phyloP scores from a whole-genome alignment of 257 asterid genomes.

The Solanum etuberosum region DNA sequence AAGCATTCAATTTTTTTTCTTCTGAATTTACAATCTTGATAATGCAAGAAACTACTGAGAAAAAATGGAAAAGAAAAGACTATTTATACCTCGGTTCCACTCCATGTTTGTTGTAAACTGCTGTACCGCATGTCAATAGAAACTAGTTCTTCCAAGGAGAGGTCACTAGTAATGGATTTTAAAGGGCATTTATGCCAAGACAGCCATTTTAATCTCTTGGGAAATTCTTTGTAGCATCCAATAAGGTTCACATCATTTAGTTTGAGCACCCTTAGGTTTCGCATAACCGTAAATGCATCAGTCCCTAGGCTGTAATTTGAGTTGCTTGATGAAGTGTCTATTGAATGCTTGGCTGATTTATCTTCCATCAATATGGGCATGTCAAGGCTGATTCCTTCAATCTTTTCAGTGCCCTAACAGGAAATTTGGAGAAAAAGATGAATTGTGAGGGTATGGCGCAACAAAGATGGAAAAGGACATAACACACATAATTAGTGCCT shows the following conservation, averaged over 20 bases:
- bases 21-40: neutral
- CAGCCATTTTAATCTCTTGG: constrained; percentile 5
- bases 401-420: constrained; percentile 5
- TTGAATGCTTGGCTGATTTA: neutral
- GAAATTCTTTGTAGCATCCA: constrained; percentile 7
- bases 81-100: constrained; percentile 2
- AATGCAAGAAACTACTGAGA: neutral
- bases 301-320: neutral
- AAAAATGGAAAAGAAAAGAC: neutral
- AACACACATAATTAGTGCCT: neutral
- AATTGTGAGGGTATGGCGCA: neutral
- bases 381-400: constrained; percentile 10
- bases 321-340: neutral
- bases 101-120: constrained; percentile 9
- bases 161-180: constrained; percentile 2
- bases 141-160: neutral
- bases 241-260: constrained; percentile 1
- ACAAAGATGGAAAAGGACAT: neutral
- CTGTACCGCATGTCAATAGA: constrained; percentile 11
- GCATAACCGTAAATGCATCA: constrained; percentile 8
- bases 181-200: constrained; percentile 4
- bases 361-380: neutral
- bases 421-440: neutral
- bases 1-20: neutral
- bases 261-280: constrained; percentile 3